Evolutionary conservation across 163 green algal genomes (phyloP), one percentile per base, ranked within the genome.

Genomic region (Chloroidium sp.): DNA sequence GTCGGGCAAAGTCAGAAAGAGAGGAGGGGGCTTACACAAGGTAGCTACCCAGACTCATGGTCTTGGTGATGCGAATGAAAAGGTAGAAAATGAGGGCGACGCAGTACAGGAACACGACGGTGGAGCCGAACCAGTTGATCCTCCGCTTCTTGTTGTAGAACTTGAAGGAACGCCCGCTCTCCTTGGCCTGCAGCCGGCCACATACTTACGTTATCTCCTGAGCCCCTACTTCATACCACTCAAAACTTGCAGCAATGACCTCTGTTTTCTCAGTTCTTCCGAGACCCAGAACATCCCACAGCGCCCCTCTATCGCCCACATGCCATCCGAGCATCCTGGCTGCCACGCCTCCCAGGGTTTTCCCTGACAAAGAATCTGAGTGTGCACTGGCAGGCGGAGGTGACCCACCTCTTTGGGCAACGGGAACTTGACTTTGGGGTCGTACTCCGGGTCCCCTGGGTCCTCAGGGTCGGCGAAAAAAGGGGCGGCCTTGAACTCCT

Each of bases 31-130:
- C 64, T 6, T 10, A 72, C 64, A 10, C 84, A 1, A 91, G 76
- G 82, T 87, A 90, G 62, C 69, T 59, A 13, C 90, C 91, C 84
- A 93, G 89, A 80, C 89, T 89, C 77, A 95, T 82, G 1, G 90
- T 95, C 76, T 91, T 85, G 60, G 86, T 80, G 69, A 88, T 84
- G 69, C 91, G 87, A 58, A 92, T 87, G 74, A 80, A 84, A 78
- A 94, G 74, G 85, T 94, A 94, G 85, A 90, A 92, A 80, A 86
- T 64, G 13, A 92, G 86, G n/a, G 86, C 84, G 12, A 79, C 76
- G 61, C 86, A 75, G 85, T 88, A 94, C 77, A 86, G 76, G 59
- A 91, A 36, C 76, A 86, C 87, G 69, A 87, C 82, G 14, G 77
- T 75, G 59, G 85, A 68, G 61, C 89, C 89, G 13, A 83, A 72